phyloP scores from a whole-genome alignment of 2,329 filamentous ascomycete genomes.

The Chrysosphaeria jannelii region DNA sequence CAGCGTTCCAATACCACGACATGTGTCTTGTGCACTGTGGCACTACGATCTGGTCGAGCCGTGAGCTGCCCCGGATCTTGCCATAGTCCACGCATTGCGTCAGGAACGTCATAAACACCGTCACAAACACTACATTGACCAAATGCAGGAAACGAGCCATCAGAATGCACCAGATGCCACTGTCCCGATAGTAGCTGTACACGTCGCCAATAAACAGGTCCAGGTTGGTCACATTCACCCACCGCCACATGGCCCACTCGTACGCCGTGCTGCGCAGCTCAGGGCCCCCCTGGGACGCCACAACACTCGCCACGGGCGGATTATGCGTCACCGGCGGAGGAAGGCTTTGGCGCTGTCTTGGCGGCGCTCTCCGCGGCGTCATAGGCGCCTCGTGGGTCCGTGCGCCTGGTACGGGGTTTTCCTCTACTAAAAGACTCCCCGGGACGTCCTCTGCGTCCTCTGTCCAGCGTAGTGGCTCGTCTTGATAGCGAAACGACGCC shows the following conservation, averaged over 20 bases:
- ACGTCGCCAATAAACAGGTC: conserved; percentile 66
- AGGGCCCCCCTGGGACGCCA: too few species aligned
- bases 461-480: too few species aligned
- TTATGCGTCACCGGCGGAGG: too few species aligned
- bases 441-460: too few species aligned
- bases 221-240: conserved; percentile 71
- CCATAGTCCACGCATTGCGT: conserved; percentile 64
- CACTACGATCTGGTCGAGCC: conserved; percentile 23
- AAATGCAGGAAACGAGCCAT: conserved; percentile 42
- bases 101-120: conserved; percentile 55
- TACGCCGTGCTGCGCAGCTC: conserved; percentile 18
- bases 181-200: conserved; percentile 60
- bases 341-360: too few species aligned
- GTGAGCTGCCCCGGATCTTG: conserved; percentile 34
- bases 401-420: too few species aligned
- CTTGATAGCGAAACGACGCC: too few species aligned
- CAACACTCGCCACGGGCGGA: too few species aligned
- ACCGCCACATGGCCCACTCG: conserved; percentile 69
- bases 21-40: conserved; percentile 47
- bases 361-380: too few species aligned
- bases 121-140: conserved; percentile 56
- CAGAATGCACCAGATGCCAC: conserved; percentile 63
- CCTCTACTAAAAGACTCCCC: too few species aligned
- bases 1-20: conserved; percentile 45
- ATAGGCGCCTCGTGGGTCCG: too few species aligned